Base-by-base conservation (phyloP, 768 basidiomycete genomes). In the Crepidotus variabilis region DNA sequence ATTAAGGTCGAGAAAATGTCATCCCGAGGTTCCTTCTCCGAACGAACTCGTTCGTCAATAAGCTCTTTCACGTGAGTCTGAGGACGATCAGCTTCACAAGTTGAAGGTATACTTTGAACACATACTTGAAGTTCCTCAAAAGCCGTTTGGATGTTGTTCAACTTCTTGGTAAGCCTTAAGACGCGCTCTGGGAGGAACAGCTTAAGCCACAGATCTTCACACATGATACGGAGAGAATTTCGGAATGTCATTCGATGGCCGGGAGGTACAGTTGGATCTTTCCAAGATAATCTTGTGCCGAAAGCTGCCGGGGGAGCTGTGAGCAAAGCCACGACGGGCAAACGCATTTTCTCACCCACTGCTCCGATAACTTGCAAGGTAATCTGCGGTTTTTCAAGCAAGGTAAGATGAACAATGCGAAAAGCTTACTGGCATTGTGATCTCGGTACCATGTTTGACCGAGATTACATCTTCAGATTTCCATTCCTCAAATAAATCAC, bases 1-100 rank as follows among this genome's bases (percentile, higher is more conserved):
- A 85, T 67, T 16, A 84, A 71, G 60, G 74, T 78, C 60, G 69
- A 78, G 63, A 85, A 81, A 14, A 84, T 68, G 64, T 85, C 83
- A 54, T 79, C 64, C 33, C 75, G 72, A 57, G 75, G 73, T 52
- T 68, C 73, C 57, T 75, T 74, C 52, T 67, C 70, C 5, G 70
- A 64, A 2, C 50, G 52, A 34, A 71, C 70, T 2, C 82, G 76
- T 33, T 71, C 73, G 18, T 68, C 63, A 49, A 84, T 80, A 81
- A 84, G 84, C 62, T 83, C 81, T 2, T 62, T 56, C 73, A 84
- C 77, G 56, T 82, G 50, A 23, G 22, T 52, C 22, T 2, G 47
- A 20, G 33, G 22, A 6, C 5, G 22, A 22, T 56, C 5, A 45
- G 35, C 21, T 8, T 5, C 28, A n/a, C 33, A n/a, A 24, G 23